These are phyloP conservation scores for Botrytis cinerea DNA, from an alignment of 2,329 filamentous ascomycete genomes.

Conservation along the genomic window DNA sequence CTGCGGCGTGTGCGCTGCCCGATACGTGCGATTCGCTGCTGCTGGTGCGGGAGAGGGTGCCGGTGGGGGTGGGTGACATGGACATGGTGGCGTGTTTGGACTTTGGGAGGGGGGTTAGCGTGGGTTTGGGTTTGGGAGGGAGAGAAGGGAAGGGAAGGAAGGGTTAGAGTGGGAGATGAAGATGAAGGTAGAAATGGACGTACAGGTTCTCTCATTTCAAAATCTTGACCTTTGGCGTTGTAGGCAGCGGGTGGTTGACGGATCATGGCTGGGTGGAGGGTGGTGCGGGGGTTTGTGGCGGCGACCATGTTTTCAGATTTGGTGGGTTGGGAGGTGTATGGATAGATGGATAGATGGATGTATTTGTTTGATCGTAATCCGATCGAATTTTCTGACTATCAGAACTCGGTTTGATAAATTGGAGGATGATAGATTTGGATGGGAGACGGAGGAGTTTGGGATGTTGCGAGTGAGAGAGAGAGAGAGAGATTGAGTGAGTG, in stretches of 20 bases:
- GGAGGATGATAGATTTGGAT: neutral
- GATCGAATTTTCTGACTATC: neutral
- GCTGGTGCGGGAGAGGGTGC: neutral
- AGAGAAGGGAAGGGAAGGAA: neutral
- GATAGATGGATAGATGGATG: neutral
- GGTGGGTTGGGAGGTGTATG: no score
- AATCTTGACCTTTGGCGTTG: neutral
- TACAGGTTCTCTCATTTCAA: slow-evolving; percentile 13
- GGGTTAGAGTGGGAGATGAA: neutral
- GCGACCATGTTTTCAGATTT: neutral
- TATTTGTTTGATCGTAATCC: neutral
- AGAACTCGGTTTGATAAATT: neutral
- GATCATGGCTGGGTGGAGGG: slow-evolving; percentile 22
- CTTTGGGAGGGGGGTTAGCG: neutral
- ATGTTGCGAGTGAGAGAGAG: neutral
- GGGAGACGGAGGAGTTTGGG: neutral
- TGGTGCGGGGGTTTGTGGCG: slow-evolving; percentile 16
- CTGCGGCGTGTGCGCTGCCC: neutral
- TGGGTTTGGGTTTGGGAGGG: neutral
- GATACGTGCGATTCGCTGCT: neutral
- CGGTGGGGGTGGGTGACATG: neutral
- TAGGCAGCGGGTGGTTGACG: slow-evolving; percentile 20
- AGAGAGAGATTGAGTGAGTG: neutral
- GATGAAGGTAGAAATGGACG: neutral
- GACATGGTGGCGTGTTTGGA: neutral